These are phyloP conservation scores for Delitschia confertaspora DNA, from an alignment of 495 filamentous ascomycete species.

Conservation along the genomic window DNA sequence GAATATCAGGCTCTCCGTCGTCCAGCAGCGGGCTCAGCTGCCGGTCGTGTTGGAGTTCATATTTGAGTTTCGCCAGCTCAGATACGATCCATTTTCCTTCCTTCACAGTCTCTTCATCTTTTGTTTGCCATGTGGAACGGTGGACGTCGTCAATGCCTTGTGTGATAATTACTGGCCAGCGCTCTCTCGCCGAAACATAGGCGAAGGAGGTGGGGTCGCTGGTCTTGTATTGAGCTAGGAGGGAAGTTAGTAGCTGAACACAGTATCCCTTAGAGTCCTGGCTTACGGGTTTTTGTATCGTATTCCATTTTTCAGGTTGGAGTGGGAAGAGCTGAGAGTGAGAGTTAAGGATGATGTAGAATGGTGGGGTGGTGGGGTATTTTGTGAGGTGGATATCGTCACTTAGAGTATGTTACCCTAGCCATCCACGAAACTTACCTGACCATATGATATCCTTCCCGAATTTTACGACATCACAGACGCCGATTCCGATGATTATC, in stretches of 20 bases:
- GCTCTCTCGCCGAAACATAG: slow-evolving; percentile 65
- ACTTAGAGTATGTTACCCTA: no score
- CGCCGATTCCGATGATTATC: no score
- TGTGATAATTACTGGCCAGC: slow-evolving; percentile 93
- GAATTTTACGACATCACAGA: no score
- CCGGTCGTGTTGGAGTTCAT: slow-evolving; percentile 88
- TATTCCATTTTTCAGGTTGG: slow-evolving; percentile 36
- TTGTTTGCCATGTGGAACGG: slow-evolving; percentile 54
- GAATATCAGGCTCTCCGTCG: slow-evolving; percentile 69
- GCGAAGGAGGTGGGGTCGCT: slow-evolving; percentile 81
- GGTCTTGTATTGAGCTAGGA: slow-evolving; percentile 64
- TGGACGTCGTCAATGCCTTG: slow-evolving; percentile 91
- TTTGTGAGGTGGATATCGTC: no score
- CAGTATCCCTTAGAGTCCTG: neutral
- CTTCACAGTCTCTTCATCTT: slow-evolving; percentile 51
- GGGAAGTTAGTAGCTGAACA: slow-evolving; percentile 1
- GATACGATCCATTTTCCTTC: slow-evolving; percentile 84
- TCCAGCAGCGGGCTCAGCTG: slow-evolving; percentile 71
- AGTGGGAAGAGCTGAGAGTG: slow-evolving; percentile 1
- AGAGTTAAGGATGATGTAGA: neutral
- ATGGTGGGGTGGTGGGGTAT: slow-evolving; percentile 15
- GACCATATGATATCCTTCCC: no score
- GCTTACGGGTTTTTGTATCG: slow-evolving; percentile 39
- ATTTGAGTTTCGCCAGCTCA: slow-evolving; percentile 76
- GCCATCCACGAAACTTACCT: no score